Conservation (phyloP, 2,329 filamentous ascomycete species). For the Fusarium sp. region DNA sequence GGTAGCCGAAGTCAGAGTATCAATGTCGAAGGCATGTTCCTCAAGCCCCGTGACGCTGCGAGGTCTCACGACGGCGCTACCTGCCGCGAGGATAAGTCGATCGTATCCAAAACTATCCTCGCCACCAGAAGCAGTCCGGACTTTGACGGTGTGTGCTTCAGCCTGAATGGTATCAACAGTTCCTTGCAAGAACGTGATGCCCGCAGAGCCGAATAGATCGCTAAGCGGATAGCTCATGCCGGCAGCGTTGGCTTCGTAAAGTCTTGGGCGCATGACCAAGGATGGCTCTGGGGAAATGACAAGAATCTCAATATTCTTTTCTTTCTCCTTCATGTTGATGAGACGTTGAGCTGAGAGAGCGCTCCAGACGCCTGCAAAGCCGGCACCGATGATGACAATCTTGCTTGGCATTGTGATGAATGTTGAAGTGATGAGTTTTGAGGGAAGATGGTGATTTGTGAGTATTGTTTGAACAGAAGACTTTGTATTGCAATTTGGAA, state of each 20-base stretch:
- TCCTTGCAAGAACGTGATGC: conserved; percentile 45
- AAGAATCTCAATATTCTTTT: conserved; percentile 40
- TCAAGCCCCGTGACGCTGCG: conserved; percentile 42
- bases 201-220: conserved; percentile 41
- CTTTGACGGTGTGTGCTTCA: conserved; percentile 26
- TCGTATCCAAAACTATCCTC: conserved; percentile 39
- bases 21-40: conserved; percentile 51
- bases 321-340: background rate
- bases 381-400: conserved; percentile 26
- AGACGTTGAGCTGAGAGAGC: conserved; percentile 26
- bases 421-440: background rate
- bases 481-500: background rate
- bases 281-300: conserved; percentile 50
- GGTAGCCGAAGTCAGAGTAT: conserved; percentile 44
- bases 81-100: conserved; percentile 53
- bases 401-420: conserved; percentile 1
- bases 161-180: conserved; percentile 35
- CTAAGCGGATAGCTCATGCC: conserved; percentile 36
- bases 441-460: background rate
- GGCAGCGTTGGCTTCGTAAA: conserved; percentile 49
- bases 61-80: conserved; percentile 50
- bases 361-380: conserved; percentile 27
- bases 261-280: conserved; percentile 49
- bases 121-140: conserved; percentile 9
- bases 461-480: background rate